Percentiles rank a stretch among this genome's conserved stretches.
Evolutionary conservation across 2,329 filamentous ascomycete genomes (phyloP).

Genomic region (Penicillium psychrosexuale): DNA sequence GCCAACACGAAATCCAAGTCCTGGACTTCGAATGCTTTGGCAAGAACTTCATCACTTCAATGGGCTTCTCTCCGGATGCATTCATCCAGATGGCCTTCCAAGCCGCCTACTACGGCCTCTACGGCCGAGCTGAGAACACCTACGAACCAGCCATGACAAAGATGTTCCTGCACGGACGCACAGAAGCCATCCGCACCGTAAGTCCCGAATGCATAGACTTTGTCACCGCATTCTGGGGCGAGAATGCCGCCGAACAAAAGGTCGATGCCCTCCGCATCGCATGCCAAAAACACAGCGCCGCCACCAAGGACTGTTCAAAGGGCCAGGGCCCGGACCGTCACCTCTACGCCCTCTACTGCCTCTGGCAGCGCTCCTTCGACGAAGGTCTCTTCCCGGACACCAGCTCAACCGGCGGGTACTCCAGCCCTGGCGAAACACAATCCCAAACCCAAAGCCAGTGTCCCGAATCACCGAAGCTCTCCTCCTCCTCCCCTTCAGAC

Average conservation of each 20-base stretch:
- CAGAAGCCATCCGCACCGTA: conserved; percentile 86
- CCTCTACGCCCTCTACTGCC: conserved; percentile 86
- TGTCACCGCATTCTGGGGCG: conserved; percentile 90
- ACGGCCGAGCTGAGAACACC: conserved; percentile 87
- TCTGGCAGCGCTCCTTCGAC: conserved; percentile 89
- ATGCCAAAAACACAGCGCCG: conserved; percentile 74
- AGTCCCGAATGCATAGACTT: conserved; percentile 82
- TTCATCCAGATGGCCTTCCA: conserved; percentile 99
- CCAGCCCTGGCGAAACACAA: conserved; percentile 51
- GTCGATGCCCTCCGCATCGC: conserved; percentile 80
- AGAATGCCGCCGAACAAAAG: conserved; percentile 77
- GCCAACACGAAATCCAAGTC: conserved; percentile 93
- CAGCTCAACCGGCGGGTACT: conserved; percentile 63
- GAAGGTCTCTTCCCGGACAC: conserved; percentile 55
- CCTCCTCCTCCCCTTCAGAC: conserved; percentile 29
- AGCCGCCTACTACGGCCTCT: conserved; percentile 94
- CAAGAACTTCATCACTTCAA: conserved; percentile 95
- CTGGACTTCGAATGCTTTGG: conserved; percentile 86
- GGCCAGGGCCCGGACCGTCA: conserved; percentile 90
- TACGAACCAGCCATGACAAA: conserved; percentile 99
- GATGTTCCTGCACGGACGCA: conserved; percentile 84
- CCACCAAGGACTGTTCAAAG: conserved; percentile 81
- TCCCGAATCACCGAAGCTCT: conserved; percentile 27
- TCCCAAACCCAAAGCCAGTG: conserved; percentile 5
- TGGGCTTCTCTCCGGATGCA: conserved; percentile 94